Percentiles rank a stretch among this genome's conserved stretches.
Evolutionary conservation across 768 basidiomycete species (phyloP).

Genomic region (Lanmaoa pseudosensibilis): DNA sequence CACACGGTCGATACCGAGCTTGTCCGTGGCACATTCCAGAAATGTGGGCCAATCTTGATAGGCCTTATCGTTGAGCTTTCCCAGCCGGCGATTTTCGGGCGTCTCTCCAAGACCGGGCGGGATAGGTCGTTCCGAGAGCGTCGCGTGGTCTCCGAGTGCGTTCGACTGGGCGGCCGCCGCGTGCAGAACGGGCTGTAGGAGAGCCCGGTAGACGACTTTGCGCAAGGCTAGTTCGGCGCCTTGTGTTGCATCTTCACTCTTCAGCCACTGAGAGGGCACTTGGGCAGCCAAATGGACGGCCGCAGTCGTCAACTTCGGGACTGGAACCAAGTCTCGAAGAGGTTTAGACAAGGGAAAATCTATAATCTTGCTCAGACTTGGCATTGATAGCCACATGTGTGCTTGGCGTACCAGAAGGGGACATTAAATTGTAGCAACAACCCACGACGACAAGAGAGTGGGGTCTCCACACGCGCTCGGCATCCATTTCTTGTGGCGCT

Average conservation of each 20-base stretch:
- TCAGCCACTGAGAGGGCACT: conserved; percentile 62
- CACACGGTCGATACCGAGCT: conserved; percentile 25
- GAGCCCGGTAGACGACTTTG: conserved; percentile 72
- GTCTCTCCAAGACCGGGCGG: conserved; percentile 39
- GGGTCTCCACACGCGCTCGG: conserved; percentile 44
- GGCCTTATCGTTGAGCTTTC: conserved; percentile 49
- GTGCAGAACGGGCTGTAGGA: conserved; percentile 43
- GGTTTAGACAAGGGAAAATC: conserved; percentile 56
- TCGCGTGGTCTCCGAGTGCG: background rate
- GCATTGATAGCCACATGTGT: background rate
- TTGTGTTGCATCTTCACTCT: conserved; percentile 31
- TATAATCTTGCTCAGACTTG: conserved; percentile 19
- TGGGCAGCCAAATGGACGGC: conserved; percentile 71
- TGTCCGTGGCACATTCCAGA: conserved; percentile 35
- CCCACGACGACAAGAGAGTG: conserved; percentile 63
- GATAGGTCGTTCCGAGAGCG: conserved; percentile 4
- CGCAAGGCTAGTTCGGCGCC: conserved; percentile 53
- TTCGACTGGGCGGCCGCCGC: conserved; percentile 1
- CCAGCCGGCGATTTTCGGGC: conserved; percentile 46
- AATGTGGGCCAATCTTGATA: conserved; percentile 54
- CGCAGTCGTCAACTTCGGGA: conserved; percentile 36
- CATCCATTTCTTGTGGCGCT: conserved; percentile 2
- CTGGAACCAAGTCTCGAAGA: conserved; percentile 18
- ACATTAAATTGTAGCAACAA: conserved; percentile 78
- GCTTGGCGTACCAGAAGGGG: conserved; percentile 41